Evolutionary conservation across 495 filamentous ascomycete genomes (phyloP).

Genomic region (Podospora australis): DNA sequence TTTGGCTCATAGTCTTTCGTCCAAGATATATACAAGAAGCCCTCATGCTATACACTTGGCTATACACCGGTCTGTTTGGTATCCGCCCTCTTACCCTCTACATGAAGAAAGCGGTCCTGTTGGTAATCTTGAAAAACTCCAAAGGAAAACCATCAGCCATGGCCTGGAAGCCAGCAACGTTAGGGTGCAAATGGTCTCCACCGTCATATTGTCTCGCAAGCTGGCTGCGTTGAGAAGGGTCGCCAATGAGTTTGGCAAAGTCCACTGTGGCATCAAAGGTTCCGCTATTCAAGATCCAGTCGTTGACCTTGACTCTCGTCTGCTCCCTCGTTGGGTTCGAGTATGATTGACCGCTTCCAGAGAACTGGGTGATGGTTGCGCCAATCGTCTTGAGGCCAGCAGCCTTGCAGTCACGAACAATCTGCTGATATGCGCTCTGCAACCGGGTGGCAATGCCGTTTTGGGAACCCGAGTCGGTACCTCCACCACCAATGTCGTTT

Average conservation of each 20-base stretch:
- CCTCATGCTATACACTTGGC: too few relatives aligned
- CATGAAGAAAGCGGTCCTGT: too few relatives aligned
- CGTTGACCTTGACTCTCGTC: slow-evolving; percentile 54
- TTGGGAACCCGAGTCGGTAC: slow-evolving; percentile 41
- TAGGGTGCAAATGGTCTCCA: slow-evolving; percentile 68
- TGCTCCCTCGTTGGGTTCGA: slow-evolving; percentile 48
- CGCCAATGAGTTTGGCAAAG: slow-evolving; percentile 53
- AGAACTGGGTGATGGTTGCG: slow-evolving; percentile 66
- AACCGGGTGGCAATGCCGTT: slow-evolving; percentile 44
- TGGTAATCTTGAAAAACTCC: slow-evolving; percentile 39
- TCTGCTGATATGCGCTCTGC: slow-evolving; percentile 51
- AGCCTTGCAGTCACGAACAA: slow-evolving; percentile 50
- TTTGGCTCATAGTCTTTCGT: not conserved
- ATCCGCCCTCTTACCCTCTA: too few relatives aligned
- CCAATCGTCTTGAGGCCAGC: slow-evolving; percentile 53
- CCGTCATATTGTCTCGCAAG: slow-evolving; percentile 51
- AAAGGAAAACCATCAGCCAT: slow-evolving; percentile 58
- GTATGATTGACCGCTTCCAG: slow-evolving; percentile 44
- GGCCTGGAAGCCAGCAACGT: slow-evolving; percentile 54
- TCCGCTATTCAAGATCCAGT: slow-evolving; percentile 53
- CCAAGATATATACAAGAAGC: too few relatives aligned
- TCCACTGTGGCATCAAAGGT: slow-evolving; percentile 59
- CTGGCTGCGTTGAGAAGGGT: slow-evolving; percentile 38
- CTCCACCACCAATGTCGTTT: slow-evolving; percentile 58
- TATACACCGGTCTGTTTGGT: too few relatives aligned